These are phyloP conservation scores for Termitomyces sp. DNA, from an alignment of 768 basidiomycete genomes.

Conservation along the genomic window DNA sequence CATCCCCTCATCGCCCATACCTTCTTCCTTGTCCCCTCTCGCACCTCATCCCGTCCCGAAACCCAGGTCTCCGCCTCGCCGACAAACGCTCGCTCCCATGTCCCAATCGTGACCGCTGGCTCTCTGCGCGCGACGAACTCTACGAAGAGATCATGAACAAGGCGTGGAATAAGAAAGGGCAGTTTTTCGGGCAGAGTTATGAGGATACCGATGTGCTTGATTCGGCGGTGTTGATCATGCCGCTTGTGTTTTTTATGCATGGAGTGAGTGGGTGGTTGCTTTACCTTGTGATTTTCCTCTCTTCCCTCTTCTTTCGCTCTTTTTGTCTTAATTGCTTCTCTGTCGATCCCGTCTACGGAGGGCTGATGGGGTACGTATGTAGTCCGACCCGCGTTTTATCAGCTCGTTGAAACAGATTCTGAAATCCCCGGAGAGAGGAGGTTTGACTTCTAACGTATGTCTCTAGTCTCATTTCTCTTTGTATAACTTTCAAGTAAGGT, in stretches of 20 bases:
- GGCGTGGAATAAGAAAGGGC: constrained; percentile 71
- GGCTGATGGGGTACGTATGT: constrained; percentile 10
- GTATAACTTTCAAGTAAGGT: neutral
- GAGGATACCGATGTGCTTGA: constrained; percentile 82
- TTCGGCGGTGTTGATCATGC: constrained; percentile 88
- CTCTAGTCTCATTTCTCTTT: neutral
- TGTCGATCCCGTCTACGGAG: too few species aligned
- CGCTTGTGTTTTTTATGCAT: constrained; percentile 87
- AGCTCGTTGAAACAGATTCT: constrained; percentile 80
- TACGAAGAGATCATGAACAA: constrained; percentile 94
- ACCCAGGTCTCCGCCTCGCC: constrained; percentile 73
- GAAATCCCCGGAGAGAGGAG: constrained; percentile 84
- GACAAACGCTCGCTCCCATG: constrained; percentile 94
- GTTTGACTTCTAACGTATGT: constrained; percentile 80
- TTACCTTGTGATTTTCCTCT: neutral
- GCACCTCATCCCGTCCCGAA: neutral
- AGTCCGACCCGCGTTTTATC: constrained; percentile 88
- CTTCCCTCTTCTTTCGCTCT: neutral
- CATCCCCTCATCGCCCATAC: neutral
- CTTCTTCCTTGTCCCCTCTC: neutral
- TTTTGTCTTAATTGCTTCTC: neutral
- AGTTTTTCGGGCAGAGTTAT: constrained; percentile 84
- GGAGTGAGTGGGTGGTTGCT: constrained; percentile 33
- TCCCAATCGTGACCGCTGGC: constrained; percentile 67
- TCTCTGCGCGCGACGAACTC: constrained; percentile 67